Evolutionary conservation across 2,329 filamentous ascomycete species (phyloP).

Genomic region (Emmonsiellopsis sp.): DNA sequence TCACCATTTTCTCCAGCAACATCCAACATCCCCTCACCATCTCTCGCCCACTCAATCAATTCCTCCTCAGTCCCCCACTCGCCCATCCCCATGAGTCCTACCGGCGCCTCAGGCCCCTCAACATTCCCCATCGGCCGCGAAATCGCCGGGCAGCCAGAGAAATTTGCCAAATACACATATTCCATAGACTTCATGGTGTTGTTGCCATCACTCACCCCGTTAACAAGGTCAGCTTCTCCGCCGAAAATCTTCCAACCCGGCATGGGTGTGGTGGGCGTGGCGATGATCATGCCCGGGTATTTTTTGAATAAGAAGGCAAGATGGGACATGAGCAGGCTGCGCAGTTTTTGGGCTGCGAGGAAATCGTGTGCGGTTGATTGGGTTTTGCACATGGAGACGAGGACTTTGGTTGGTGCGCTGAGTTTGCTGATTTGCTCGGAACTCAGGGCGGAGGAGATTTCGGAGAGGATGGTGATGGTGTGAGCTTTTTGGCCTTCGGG

Average conservation of each 20-base stretch:
- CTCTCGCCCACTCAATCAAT: conserved; percentile 44
- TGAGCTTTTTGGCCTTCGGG: conserved; percentile 68
- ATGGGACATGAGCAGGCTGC: conserved; percentile 70
- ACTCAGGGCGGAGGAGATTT: conserved; percentile 49
- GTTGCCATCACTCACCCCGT: conserved; percentile 67
- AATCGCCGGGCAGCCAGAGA: conserved; percentile 67
- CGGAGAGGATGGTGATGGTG: conserved; percentile 64
- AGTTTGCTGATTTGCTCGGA: conserved; percentile 47
- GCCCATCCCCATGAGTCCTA: conserved; percentile 47
- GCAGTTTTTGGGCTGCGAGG: conserved; percentile 62
- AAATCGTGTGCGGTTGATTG: conserved; percentile 62
- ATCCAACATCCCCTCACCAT: conserved; percentile 42
- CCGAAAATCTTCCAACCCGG: conserved; percentile 61
- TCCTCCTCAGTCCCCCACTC: conserved; percentile 48
- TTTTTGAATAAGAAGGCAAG: conserved; percentile 60
- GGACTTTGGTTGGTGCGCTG: conserved; percentile 58
- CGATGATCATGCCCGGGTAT: conserved; percentile 66
- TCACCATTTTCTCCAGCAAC: conserved; percentile 11
- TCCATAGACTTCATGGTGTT: conserved; percentile 71
- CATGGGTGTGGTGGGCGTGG: conserved; percentile 69
- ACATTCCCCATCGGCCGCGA: conserved; percentile 67
- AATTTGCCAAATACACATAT: conserved; percentile 79
- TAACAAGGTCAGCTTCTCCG: conserved; percentile 51
- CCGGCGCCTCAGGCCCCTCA: conserved; percentile 35
- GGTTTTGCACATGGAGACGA: conserved; percentile 53